Evolutionary conservation across 2,329 filamentous ascomycete species (phyloP), one percentile per base, ranked within the genome.

Genomic region (Neonectria magnoliae): DNA sequence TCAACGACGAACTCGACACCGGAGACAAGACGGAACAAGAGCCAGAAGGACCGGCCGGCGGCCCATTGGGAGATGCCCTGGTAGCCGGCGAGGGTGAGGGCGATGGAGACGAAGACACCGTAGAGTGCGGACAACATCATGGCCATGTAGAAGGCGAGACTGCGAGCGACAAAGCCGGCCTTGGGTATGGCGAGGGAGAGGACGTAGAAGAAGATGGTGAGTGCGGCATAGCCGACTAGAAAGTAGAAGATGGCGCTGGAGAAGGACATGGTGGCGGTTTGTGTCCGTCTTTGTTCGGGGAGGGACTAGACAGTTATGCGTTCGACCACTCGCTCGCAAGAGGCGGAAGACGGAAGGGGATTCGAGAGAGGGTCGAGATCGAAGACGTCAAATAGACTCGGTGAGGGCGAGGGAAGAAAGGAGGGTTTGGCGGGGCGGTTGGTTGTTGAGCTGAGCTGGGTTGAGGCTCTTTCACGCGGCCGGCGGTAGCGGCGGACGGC

Each of bases 1-100:
- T 91, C 86, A 54, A 97, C 81, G 66, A 87, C 84, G 77, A 98
- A 98, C 64, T 84, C 87, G 53, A 98, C 85, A 65, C 95, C 95
- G 1, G 93, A 94, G 52, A 88, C 86, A 50, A 86, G 79, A 71
- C 85, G 85, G 91, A 97, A 97, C 70, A 87, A 77, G 81, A 88
- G 92, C 79, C 94, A 92, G 85, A 97, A 98, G 68, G 85, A 81
- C 66, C 94, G 88, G 8, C 84, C 96, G 10, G 89, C 89, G 42
- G 93, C 89, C 93, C 94, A 98, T 84, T 98, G 96, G 29, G 92
- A 88, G 68, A 93, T 88, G 60, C 91, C 89, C 64, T 89, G 90
- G 73, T 91, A 88, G 64, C 94, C 94, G 53, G 90, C 72, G 16
- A 92, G 73, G 51, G 91, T 90, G 67, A 98, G 85, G 64, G 88